phyloP scores from a whole-genome alignment of 139 green algal species.

The Diplosphaera chodatii region DNA sequence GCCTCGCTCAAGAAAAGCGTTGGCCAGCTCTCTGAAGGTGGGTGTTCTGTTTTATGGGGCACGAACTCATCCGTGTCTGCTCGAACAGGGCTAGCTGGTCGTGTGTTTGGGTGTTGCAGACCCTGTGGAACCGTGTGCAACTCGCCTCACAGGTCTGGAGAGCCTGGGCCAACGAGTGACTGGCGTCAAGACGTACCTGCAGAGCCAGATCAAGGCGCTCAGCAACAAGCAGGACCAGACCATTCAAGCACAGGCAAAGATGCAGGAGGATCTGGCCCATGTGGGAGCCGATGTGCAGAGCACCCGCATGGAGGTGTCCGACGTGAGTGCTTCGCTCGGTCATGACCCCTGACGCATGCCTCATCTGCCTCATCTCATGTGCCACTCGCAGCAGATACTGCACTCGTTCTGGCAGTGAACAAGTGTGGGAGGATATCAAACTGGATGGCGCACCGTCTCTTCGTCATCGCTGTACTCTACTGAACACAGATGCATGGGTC shows the following conservation, averaged over 20 bases:
- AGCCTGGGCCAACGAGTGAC: constrained; percentile 15
- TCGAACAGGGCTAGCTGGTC: no score
- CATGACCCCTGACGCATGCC: no score
- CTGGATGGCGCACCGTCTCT: background rate
- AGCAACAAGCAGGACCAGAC: constrained; percentile 26
- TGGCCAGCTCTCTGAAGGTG: constrained; percentile 2
- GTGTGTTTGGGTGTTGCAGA: no score
- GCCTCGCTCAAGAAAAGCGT: constrained; percentile 15
- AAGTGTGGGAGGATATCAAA: no score
- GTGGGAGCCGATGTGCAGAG: constrained; percentile 31
- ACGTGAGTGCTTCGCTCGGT: constrained; percentile 1
- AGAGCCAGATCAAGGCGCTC: constrained; percentile 23
- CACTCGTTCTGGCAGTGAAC: no score
- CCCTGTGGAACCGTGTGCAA: background rate
- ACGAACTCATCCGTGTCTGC: no score
- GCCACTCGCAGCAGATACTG: no score
- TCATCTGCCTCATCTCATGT: no score
- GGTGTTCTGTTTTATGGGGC: no score
- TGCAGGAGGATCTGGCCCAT: constrained; percentile 21
- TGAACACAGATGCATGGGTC: constrained; percentile 19
- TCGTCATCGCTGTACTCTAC: background rate
- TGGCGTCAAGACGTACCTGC: constrained; percentile 23
- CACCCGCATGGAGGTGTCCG: constrained; percentile 18
- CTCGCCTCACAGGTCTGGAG: constrained; percentile 28
- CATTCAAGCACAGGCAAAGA: constrained; percentile 14